Conservation (phyloP, 257 asterid genomes). For the Nicotiana tomentosiformis region DNA sequence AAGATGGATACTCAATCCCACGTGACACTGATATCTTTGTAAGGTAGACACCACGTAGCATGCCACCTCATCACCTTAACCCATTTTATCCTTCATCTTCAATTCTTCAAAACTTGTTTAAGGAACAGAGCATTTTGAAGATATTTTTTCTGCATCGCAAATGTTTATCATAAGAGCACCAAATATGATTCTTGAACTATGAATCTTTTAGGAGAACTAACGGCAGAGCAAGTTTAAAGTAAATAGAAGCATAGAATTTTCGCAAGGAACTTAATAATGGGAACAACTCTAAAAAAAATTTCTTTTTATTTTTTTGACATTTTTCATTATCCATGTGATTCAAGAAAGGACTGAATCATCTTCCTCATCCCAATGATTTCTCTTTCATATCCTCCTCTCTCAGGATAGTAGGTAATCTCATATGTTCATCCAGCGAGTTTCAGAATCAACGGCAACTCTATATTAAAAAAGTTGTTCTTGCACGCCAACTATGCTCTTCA, state of each 20-base stretch:
- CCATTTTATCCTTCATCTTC: too few relatives aligned
- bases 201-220: background rate
- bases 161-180: background rate
- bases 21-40: too few relatives aligned
- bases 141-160: background rate
- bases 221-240: background rate
- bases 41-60: too few relatives aligned
- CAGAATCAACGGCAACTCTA: background rate
- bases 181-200: background rate
- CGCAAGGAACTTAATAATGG: background rate
- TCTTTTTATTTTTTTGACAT: background rate
- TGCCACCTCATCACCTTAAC: too few relatives aligned
- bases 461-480: background rate
- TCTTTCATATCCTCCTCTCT: background rate
- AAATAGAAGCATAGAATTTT: background rate
- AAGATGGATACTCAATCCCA: too few relatives aligned
- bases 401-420: background rate
- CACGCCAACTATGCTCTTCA: background rate
- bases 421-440: background rate
- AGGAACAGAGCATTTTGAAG: background rate
- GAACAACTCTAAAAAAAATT: background rate
- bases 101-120: too few relatives aligned
- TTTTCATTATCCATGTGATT: background rate
- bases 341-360: background rate
- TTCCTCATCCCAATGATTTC: background rate